Base-by-base conservation (phyloP, 352 stramenopile species). In the Phytophthora agathidicida region DNA sequence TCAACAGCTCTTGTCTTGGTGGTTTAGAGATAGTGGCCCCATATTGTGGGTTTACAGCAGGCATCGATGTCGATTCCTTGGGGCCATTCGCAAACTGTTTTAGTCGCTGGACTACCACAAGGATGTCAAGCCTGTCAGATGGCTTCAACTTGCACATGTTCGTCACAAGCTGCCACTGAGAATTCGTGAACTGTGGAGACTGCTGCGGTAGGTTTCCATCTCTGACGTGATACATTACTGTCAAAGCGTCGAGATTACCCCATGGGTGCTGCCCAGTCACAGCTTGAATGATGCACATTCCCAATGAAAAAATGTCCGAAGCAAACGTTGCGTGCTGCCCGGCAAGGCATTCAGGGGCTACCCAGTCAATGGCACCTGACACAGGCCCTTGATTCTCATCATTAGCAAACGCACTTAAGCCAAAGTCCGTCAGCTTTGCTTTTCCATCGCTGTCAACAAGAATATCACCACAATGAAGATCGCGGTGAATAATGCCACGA, bases 381-480 rank as follows among this genome's bases (percentile, higher is more conserved):
- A 13, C 4, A 5, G 17, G 7, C 1, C 33, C 53, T 16, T 56
- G 44, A 8, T 47, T 23, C 1, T 19, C 14, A 20, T 32, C 42
- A 8, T 17, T 49, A 5, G 20, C 24, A 19, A 58, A 49, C 11
- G 62, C 38, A 31, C 57, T 70, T 23, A 68, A 65, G 7, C 69
- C 73, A 41, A 82, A 82, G 37, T 82, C 73, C 1, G 60, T 54
- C 6, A 82, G 54, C 51, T 73, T 74, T 3, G 67, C 69, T 28
- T 60, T 39, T 0, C 54, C 50, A 20, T 79, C 50, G 44, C 77
- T 62, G 13, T 76, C 83, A 9, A 96, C 60, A 13, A 97, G 75
- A 32, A 97, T 75, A 59, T 96, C 97, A 31, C 69, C 81, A 20
- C 71, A 79, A 58, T 97, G 97, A 20, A 97, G 66, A 51, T 97